A percentile compares a stretch with the other conserved stretches of the same genome.
phyloP scores from a whole-genome alignment of 2,329 filamentous ascomycete species.

The Sphaerostilbella broomeana region DNA sequence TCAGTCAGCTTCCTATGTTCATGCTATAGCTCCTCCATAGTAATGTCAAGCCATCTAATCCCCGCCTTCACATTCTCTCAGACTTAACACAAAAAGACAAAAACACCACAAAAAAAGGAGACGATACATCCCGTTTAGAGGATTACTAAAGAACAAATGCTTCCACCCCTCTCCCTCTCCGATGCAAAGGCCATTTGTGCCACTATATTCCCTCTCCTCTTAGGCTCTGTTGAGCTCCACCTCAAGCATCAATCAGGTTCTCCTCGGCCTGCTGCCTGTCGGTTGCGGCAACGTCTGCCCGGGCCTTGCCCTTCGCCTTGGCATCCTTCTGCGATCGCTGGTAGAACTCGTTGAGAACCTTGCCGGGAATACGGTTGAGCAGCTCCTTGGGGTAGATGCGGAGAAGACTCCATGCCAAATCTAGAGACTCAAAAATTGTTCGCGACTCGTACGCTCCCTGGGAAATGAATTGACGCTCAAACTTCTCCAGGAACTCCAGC shows the following conservation, averaged over 20 bases:
- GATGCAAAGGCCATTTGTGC: too few relatives aligned
- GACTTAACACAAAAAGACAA: too few relatives aligned
- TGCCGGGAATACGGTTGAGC: slow-evolving; percentile 87
- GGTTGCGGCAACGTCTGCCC: slow-evolving; percentile 34
- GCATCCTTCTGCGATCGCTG: slow-evolving; percentile 57
- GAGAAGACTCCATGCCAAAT: slow-evolving; percentile 92
- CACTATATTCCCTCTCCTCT: too few relatives aligned
- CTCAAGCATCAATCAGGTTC: slow-evolving; percentile 55
- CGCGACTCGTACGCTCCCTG: slow-evolving; percentile 91
- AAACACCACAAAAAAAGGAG: slow-evolving; percentile 19
- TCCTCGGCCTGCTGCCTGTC: slow-evolving; percentile 43
- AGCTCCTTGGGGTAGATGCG: slow-evolving; percentile 97
- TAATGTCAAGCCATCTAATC: slow-evolving; percentile 14
- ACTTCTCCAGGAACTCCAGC: slow-evolving; percentile 96
- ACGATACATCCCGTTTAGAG: too few relatives aligned
- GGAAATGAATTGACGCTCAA: slow-evolving; percentile 88
- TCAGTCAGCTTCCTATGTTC: slow-evolving; percentile 27
- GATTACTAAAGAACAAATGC: too few relatives aligned
- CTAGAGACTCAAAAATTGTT: slow-evolving; percentile 86
- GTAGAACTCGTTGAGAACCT: slow-evolving; percentile 78
- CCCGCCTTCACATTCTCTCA: too few relatives aligned
- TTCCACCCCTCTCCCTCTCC: too few relatives aligned
- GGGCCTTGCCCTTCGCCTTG: slow-evolving; percentile 56
- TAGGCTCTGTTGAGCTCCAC: too few relatives aligned
- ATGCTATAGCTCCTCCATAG: slow-evolving; percentile 15